Evolutionary conservation across 2,329 filamentous ascomycete species (phyloP).

Genomic region (Fusarium sp.): DNA sequence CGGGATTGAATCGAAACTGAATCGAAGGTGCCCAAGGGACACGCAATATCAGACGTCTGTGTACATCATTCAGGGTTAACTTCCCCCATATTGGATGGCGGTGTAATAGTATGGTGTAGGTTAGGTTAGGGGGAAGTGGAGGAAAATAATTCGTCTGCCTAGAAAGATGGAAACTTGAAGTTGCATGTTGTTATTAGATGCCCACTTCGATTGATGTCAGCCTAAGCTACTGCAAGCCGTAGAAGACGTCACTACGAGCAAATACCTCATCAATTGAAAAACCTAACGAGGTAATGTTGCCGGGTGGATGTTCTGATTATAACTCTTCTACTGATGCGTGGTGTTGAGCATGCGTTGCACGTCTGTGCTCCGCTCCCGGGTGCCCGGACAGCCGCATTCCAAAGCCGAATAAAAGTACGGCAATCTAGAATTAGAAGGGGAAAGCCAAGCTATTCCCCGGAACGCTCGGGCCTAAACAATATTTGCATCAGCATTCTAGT

Average conservation of each 20-base stretch:
- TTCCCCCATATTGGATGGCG: slow-evolving; percentile 23
- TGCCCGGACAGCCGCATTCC: slow-evolving; percentile 41
- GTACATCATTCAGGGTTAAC: slow-evolving; percentile 16
- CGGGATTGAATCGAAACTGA: slow-evolving; percentile 13
- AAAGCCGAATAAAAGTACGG: slow-evolving; percentile 34
- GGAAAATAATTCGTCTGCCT: slow-evolving; percentile 47
- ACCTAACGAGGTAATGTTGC: background rate
- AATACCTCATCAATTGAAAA: slow-evolving; percentile 11
- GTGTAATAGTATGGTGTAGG: slow-evolving; percentile 17
- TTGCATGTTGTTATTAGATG: background rate
- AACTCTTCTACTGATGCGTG: background rate
- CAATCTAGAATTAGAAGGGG: slow-evolving; percentile 40
- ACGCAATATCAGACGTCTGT: slow-evolving; percentile 38
- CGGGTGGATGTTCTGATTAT: no score
- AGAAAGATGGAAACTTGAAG: slow-evolving; percentile 30
- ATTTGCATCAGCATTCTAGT: slow-evolving; percentile 7
- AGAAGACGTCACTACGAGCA: slow-evolving; percentile 20
- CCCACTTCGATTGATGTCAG: slow-evolving; percentile 16
- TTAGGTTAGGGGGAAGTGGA: slow-evolving; percentile 7
- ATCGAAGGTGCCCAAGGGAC: slow-evolving; percentile 21
- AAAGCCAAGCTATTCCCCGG: slow-evolving; percentile 30
- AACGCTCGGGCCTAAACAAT: slow-evolving; percentile 31
- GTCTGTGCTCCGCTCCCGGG: slow-evolving; percentile 30
- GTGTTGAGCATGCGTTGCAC: slow-evolving; percentile 23
- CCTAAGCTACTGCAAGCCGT: slow-evolving; percentile 44